These are phyloP conservation scores for Ceratocystis diversiconidia DNA, from an alignment of 2,329 filamentous ascomycete species.

Conservation along the genomic window DNA sequence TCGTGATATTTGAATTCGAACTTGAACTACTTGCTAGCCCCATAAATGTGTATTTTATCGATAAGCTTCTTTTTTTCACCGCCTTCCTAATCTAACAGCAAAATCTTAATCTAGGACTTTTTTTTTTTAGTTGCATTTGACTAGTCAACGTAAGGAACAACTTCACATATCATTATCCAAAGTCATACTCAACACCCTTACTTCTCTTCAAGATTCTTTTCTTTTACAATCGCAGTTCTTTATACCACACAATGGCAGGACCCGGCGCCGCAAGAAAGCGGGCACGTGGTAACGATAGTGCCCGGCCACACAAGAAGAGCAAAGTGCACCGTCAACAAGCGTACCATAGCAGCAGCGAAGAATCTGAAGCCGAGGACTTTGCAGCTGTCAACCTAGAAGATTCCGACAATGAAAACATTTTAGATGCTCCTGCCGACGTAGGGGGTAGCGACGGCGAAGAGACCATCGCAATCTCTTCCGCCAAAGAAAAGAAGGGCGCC, in stretches of 20 bases:
- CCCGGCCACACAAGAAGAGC: conserved; percentile 35
- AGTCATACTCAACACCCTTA: not conserved
- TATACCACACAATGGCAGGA: conserved; percentile 12
- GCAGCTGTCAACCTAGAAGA: conserved; percentile 40
- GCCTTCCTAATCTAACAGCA: conserved; percentile 9
- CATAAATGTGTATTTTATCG: conserved; percentile 9
- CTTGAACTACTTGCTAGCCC: not conserved
- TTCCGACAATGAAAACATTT: conserved; percentile 44
- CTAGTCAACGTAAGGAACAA: not conserved
- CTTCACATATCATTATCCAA: not conserved
- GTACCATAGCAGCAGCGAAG: conserved; percentile 41
- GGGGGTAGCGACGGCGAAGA: conserved; percentile 29
- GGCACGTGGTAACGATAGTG: conserved; percentile 23
- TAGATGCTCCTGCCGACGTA: conserved; percentile 37
- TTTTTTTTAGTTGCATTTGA: conserved; percentile 6
- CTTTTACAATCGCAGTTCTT: not conserved
- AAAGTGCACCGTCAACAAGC: conserved; percentile 28
- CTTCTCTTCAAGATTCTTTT: not conserved
- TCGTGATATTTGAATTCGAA: too few relatives aligned
- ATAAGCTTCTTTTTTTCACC: conserved; percentile 10
- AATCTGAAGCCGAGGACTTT: conserved; percentile 30
- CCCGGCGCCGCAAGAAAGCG: conserved; percentile 24
- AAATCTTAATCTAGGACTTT: conserved; percentile 6
- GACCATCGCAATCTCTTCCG: conserved; percentile 22
- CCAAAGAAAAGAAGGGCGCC: conserved; percentile 19